Conservation (phyloP, 352 stramenopile genomes). For the Aphanomyces astaci region DNA sequence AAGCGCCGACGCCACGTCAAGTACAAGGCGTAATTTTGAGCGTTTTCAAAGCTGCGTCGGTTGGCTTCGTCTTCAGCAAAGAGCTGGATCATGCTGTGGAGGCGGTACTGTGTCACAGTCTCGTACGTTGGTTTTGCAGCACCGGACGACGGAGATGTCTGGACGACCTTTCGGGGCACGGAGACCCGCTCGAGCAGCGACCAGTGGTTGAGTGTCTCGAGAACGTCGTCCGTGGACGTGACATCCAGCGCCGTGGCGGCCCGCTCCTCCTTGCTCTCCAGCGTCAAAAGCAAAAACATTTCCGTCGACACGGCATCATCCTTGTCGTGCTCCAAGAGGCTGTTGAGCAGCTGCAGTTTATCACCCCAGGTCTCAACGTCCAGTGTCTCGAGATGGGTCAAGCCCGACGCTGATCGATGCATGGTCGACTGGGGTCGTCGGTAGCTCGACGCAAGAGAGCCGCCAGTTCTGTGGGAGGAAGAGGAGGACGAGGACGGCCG, state of each 20-base stretch:
- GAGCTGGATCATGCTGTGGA: slow-evolving; percentile 78
- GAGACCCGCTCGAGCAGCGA: slow-evolving; percentile 73
- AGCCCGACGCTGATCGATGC: not conserved
- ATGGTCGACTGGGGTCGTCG: not conserved
- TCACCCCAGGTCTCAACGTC: slow-evolving; percentile 40
- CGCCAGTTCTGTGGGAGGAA: no score
- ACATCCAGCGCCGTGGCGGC: slow-evolving; percentile 43
- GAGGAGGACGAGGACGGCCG: no score
- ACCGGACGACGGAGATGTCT: not conserved
- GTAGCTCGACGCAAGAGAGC: no score
- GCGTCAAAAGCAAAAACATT: slow-evolving; percentile 65
- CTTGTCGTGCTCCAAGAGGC: slow-evolving; percentile 56
- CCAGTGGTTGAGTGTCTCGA: slow-evolving; percentile 66
- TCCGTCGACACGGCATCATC: slow-evolving; percentile 74
- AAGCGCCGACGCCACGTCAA: slow-evolving; percentile 75
- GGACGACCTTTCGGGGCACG: slow-evolving; percentile 14
- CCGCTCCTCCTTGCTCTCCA: slow-evolving; percentile 60
- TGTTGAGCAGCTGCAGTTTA: slow-evolving; percentile 59
- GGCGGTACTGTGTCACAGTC: slow-evolving; percentile 54
- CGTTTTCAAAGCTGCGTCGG: not conserved
- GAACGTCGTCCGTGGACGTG: slow-evolving; percentile 38
- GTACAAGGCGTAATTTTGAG: slow-evolving; percentile 37
- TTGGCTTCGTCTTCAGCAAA: slow-evolving; percentile 74
- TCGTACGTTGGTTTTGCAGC: not conserved
- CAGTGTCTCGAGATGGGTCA: not conserved